Evolutionary conservation across 768 basidiomycete genomes (phyloP).

Genomic region (Macrolepiota dolichaula): DNA sequence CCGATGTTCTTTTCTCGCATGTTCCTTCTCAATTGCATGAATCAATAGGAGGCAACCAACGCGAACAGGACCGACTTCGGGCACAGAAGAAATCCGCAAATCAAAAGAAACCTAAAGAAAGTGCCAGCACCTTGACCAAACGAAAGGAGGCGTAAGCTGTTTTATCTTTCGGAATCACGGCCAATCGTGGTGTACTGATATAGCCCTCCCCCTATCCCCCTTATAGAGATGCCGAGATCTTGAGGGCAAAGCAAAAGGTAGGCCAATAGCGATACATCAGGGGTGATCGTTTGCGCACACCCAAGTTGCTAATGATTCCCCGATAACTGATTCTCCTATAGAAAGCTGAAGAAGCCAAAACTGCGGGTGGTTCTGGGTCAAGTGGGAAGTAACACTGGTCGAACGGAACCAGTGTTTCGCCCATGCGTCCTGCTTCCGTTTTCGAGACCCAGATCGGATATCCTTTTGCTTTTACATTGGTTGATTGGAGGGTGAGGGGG

Average conservation of each 20-base stretch:
- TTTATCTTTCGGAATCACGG: constrained; percentile 14
- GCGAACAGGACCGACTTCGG: constrained; percentile 69
- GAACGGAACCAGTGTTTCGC: neutral
- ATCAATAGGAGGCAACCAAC: constrained; percentile 73
- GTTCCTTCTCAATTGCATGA: constrained; percentile 5
- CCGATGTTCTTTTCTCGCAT: constrained; percentile 13
- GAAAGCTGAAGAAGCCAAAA: constrained; percentile 56
- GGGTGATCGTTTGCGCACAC: too few species aligned
- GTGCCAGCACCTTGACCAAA: constrained; percentile 55
- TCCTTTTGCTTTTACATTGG: neutral
- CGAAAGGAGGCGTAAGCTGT: constrained; percentile 71
- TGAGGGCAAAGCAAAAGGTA: constrained; percentile 81
- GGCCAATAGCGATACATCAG: too few species aligned
- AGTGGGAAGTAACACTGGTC: constrained; percentile 33
- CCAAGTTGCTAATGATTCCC: neutral
- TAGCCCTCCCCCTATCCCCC: too few species aligned
- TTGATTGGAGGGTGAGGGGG: too few species aligned
- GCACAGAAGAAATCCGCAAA: constrained; percentile 65
- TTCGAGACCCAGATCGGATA: neutral
- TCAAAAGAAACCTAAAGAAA: constrained; percentile 71
- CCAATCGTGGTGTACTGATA: constrained; percentile 16
- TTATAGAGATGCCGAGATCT: constrained; percentile 72
- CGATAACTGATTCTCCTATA: constrained; percentile 18
- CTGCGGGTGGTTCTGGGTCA: constrained; percentile 24
- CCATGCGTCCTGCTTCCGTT: neutral